These are phyloP conservation scores for Talaromyces nanjingensis DNA, from an alignment of 495 filamentous ascomycete species.

Conservation along the genomic window DNA sequence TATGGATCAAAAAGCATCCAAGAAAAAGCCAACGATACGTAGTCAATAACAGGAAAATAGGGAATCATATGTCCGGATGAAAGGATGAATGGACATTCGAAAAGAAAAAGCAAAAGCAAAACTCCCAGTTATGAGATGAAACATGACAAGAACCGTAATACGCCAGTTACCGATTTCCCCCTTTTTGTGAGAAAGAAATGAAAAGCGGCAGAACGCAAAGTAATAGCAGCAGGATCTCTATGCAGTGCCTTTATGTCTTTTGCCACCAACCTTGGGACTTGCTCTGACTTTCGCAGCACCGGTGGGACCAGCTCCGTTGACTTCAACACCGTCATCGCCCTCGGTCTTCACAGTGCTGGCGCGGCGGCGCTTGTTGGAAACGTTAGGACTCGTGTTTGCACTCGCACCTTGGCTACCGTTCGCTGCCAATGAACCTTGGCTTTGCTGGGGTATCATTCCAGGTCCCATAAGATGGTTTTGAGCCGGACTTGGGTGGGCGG, in stretches of 20 bases:
- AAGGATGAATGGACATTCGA: slow-evolving; percentile 2
- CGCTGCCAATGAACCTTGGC: slow-evolving; percentile 59
- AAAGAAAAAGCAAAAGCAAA: slow-evolving; percentile 3
- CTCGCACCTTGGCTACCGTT: slow-evolving; percentile 60
- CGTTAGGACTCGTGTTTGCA: slow-evolving; percentile 79
- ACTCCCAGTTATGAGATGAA: slow-evolving; percentile 1
- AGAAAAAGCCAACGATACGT: neutral
- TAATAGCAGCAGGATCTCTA: slow-evolving; percentile 2
- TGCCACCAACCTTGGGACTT: slow-evolving; percentile 46
- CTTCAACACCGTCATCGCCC: slow-evolving; percentile 49
- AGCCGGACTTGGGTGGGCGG: slow-evolving; percentile 40
- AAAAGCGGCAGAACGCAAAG: neutral
- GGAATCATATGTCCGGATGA: slow-evolving; percentile 3
- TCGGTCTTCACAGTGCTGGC: slow-evolving; percentile 73
- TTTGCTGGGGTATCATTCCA: slow-evolving; percentile 65
- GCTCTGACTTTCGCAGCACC: slow-evolving; percentile 46
- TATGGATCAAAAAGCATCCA: slow-evolving; percentile 4
- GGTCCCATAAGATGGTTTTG: slow-evolving; percentile 36
- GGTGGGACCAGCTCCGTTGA: slow-evolving; percentile 39
- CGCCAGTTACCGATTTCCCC: slow-evolving; percentile 8
- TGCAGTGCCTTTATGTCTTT: slow-evolving; percentile 47
- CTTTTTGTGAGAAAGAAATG: neutral
- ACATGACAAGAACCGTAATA: slow-evolving; percentile 8
- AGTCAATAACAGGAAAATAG: neutral
- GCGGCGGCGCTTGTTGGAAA: slow-evolving; percentile 69